Conservation (phyloP, 352 stramenopile species). For the Globisporangium recalcitrans region DNA sequence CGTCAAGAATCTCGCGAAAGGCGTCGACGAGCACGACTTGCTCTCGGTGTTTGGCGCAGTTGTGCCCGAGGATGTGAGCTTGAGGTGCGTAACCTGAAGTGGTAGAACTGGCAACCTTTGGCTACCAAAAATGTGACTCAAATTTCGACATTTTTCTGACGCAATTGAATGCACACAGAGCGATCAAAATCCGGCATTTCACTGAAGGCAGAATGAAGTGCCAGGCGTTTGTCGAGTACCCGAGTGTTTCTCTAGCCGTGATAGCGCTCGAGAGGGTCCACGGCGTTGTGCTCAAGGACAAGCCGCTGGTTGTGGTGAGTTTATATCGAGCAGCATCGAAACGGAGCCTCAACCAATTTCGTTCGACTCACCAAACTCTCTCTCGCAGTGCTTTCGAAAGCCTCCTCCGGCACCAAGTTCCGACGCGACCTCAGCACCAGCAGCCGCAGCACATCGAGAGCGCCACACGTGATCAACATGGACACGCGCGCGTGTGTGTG, state of each 20-base stretch:
- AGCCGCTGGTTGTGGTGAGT: slow-evolving; percentile 78
- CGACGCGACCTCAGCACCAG: neutral
- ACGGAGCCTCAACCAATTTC: neutral
- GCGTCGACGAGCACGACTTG: slow-evolving; percentile 39
- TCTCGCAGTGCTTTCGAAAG: slow-evolving; percentile 25
- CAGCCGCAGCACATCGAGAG: neutral
- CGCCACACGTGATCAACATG: neutral
- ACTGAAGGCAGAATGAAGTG: slow-evolving; percentile 79
- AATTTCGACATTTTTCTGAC: neutral
- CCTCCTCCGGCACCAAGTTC: neutral
- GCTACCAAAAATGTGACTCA: neutral
- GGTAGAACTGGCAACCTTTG: neutral
- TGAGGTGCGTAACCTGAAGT: slow-evolving; percentile 6
- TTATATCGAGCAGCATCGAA: neutral
- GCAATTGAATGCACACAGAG: slow-evolving; percentile 20
- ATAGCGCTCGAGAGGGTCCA: slow-evolving; percentile 53
- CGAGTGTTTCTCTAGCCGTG: slow-evolving; percentile 39
- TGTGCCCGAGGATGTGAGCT: slow-evolving; percentile 18
- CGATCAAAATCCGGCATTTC: slow-evolving; percentile 62
- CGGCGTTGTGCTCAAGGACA: slow-evolving; percentile 67
- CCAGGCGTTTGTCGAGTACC: slow-evolving; percentile 79
- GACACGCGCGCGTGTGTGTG: neutral
- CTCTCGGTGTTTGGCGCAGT: slow-evolving; percentile 43
- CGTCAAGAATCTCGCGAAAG: slow-evolving; percentile 76
- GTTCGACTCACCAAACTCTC: neutral